Evolutionary conservation across 345 rosid species (phyloP).

Genomic region (Populus nigra): DNA sequence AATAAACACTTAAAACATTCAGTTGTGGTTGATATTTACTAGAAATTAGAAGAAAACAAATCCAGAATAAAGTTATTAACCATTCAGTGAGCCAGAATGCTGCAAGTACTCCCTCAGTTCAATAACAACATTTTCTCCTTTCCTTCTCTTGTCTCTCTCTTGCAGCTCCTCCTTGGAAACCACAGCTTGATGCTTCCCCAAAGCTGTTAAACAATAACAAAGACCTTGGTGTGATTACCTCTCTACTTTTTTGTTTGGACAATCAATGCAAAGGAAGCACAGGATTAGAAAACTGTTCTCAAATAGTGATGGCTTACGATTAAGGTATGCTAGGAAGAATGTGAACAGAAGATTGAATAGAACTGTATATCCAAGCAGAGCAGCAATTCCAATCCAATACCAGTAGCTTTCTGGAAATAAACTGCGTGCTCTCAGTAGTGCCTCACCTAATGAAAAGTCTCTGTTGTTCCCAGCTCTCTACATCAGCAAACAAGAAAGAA

Average conservation of each 20-base stretch:
- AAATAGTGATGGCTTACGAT: slow-evolving; percentile 57
- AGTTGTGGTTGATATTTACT: background rate
- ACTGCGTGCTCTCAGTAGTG: slow-evolving; percentile 62
- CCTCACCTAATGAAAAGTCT: slow-evolving; percentile 54
- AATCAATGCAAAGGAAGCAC: slow-evolving; percentile 1
- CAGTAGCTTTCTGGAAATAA: slow-evolving; percentile 81
- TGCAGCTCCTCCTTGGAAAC: slow-evolving; percentile 86
- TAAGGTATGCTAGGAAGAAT: slow-evolving; percentile 66
- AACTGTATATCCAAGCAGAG: slow-evolving; percentile 82
- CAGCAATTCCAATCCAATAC: slow-evolving; percentile 98
- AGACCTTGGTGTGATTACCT: background rate
- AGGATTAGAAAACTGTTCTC: slow-evolving; percentile 7
- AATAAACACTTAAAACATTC: slow-evolving; percentile 11
- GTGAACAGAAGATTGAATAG: slow-evolving; percentile 74
- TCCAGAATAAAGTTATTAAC: slow-evolving; percentile 31
- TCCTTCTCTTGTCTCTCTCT: slow-evolving; percentile 79
- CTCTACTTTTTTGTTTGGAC: background rate
- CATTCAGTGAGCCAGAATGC: slow-evolving; percentile 70
- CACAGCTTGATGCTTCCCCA: slow-evolving; percentile 78
- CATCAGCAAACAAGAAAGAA: slow-evolving; percentile 24
- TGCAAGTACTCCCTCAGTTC: slow-evolving; percentile 82
- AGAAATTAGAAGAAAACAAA: slow-evolving; percentile 10
- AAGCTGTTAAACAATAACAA: slow-evolving; percentile 45
- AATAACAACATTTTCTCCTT: slow-evolving; percentile 63
- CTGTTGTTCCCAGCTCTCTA: slow-evolving; percentile 57